A percentile compares a stretch with the other conserved stretches of the same genome.
Conservation (phyloP, 2,329 filamentous ascomycete genomes). For the Monosporascus sp. region DNA sequence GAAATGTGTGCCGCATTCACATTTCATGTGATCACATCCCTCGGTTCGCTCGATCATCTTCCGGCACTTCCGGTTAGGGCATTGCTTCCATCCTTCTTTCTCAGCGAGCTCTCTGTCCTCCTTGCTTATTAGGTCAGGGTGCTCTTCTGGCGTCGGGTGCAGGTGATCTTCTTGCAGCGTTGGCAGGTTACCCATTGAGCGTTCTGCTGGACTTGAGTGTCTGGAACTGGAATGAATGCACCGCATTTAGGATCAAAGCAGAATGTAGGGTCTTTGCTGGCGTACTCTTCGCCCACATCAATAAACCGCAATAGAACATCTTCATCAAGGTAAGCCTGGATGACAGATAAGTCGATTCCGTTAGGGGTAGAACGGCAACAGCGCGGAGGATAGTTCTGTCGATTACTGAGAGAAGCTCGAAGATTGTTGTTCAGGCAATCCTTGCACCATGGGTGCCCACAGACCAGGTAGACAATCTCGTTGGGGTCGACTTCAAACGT, state of each 20-base stretch:
- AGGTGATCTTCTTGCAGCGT: neutral
- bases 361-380: neutral
- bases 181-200: neutral
- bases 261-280: neutral
- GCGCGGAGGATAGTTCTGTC: neutral
- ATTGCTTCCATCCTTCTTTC: neutral
- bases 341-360: neutral
- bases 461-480: neutral
- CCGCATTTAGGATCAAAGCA: neutral
- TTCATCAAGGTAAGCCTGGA: neutral
- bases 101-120: neutral
- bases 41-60: neutral
- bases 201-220: neutral
- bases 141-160: neutral
- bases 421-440: neutral
- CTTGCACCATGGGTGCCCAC: neutral
- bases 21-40: neutral
- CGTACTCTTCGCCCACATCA: neutral
- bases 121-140: neutral
- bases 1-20: neutral
- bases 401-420: neutral
- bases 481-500: neutral
- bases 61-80: neutral
- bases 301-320: neutral
- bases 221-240: neutral